Evolutionary conservation across 257 asterid species (phyloP).

Genomic region (Salvia splendens): DNA sequence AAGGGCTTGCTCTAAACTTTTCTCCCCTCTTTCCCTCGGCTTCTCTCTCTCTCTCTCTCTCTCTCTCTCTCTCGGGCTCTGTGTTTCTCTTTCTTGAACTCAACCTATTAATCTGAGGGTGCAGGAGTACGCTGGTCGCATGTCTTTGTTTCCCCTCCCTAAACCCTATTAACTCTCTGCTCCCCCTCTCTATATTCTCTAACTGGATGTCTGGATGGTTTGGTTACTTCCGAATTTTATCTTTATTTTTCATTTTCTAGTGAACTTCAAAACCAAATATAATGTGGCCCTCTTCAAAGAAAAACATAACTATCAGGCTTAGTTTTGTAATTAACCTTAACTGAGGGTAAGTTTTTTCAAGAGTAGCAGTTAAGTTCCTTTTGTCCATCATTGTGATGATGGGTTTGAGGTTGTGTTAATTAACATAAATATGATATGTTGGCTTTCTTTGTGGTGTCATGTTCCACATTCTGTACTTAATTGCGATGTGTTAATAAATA

Average conservation of each 20-base stretch:
- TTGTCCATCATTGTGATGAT: neutral
- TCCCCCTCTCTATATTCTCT: neutral
- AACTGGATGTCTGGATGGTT: neutral
- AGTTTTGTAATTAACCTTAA: neutral
- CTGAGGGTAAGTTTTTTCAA: neutral
- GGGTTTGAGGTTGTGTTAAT: neutral
- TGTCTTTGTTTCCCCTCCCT: neutral
- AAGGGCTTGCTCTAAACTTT: neutral
- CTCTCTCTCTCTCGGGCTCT: neutral
- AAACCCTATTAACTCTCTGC: too few relatives aligned
- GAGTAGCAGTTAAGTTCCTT: neutral
- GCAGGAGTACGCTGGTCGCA: neutral
- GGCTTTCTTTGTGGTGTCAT: neutral
- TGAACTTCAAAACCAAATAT: neutral
- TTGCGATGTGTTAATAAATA: conserved; percentile 7
- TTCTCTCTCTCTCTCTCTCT: neutral
- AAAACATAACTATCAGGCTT: neutral
- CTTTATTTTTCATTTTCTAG: neutral
- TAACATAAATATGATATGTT: neutral
- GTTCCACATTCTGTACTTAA: neutral
- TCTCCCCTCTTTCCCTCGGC: neutral
- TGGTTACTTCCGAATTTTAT: neutral
- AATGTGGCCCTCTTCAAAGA: neutral
- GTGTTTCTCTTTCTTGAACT: neutral
- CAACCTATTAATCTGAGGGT: too few relatives aligned